phyloP scores from a whole-genome alignment of 2,329 filamentous ascomycete species.

The Sclerotinia nivalis region DNA sequence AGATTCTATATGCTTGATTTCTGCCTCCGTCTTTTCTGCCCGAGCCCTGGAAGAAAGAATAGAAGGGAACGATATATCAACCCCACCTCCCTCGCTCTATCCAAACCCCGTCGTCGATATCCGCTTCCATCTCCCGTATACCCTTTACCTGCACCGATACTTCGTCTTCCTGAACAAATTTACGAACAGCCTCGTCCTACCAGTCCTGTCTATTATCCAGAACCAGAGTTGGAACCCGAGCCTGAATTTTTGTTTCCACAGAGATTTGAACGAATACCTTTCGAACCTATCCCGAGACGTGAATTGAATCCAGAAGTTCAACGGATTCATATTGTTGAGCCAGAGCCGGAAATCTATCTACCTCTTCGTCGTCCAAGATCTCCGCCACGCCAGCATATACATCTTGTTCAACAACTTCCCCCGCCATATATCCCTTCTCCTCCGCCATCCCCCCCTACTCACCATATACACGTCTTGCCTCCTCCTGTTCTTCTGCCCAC shows the following conservation, averaged over 20 bases:
- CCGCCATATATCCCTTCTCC: background rate
- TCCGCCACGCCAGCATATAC: background rate
- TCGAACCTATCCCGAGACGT: background rate
- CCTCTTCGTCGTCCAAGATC: background rate
- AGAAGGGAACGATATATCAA: conserved; percentile 10
- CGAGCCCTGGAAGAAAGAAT: conserved; percentile 14
- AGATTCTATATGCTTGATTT: conserved; percentile 17
- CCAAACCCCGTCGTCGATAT: background rate
- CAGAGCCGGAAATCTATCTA: background rate
- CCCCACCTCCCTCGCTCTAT: background rate
- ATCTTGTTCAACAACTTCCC: background rate
- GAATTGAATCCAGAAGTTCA: background rate
- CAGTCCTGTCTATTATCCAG: background rate
- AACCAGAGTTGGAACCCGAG: background rate
- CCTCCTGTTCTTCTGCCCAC: background rate
- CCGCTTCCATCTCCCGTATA: background rate
- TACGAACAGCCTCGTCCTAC: background rate
- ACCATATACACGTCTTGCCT: background rate
- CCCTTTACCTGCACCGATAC: background rate
- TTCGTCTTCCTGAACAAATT: background rate
- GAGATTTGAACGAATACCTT: background rate
- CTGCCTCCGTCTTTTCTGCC: conserved; percentile 18
- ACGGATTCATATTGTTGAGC: background rate
- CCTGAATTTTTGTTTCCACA: background rate
- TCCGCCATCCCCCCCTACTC: background rate